Evolutionary conservation across 2,329 filamentous ascomycete genomes (phyloP), one percentile per base, ranked within the genome.

Genomic region (Aspergillus spinulosporus): DNA sequence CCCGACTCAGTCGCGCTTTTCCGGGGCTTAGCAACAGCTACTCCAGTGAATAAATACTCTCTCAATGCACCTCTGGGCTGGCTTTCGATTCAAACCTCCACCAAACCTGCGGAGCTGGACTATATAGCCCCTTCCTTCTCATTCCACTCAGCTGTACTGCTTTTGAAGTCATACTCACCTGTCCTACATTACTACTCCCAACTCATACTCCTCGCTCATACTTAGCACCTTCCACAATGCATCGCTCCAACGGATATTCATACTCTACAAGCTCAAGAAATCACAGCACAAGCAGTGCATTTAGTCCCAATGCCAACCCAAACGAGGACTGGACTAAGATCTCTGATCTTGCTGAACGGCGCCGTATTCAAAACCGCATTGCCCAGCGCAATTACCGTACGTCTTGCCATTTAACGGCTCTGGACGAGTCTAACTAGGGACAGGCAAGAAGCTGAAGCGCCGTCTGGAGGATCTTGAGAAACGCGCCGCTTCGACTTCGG

Each of bases 271-370:
- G 63, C 56, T 81, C 86, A 50, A 85, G 88, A 73, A 87, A 79
- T 62, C 87, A 91, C 71, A 88, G 87, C 72, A 95, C 90, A 60
- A 96, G 91, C 80, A 96, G 91, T 77, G 93, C 93, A 66, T 96
- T 96, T 81, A 95, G 90, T 77, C 89, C 88, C 68, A 95, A 91
- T 62, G 93, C 92, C 67, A 95, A 96, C 74, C 90, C 93, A 54
- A 92, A 97, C 71, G 93, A 97, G 78, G 93, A 97, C 79, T 97
- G 93, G 93, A 97, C 93, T 72, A 96, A 97, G 85, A 96, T 97
- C 73, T 96, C 93, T 56, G 93, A 97, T 75, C 87, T 97, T 58
- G 93, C 92, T 50, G 93, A 97, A 78, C 87, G 94, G 70, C 83
- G 92, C 68, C 85, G 92, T 72, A 96, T 97, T 79, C 92, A 97